Evolutionary conservation across 2,329 filamentous ascomycete species (phyloP).

Genomic region (Mollisia scopiformis): DNA sequence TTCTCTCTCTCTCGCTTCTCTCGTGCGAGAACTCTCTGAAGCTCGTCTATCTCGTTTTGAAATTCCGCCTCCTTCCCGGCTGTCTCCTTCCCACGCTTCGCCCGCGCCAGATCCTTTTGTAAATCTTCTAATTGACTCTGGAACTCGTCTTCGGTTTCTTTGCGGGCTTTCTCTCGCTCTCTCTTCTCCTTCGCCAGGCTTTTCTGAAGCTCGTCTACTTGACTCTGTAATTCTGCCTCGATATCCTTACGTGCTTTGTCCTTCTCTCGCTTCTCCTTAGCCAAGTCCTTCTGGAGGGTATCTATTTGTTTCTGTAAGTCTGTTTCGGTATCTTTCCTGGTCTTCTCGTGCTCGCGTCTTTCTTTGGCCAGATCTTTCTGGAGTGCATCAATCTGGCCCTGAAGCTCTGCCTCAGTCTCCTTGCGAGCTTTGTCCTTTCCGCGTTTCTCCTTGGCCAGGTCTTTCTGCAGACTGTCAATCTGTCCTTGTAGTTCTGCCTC

Average conservation of each 20-base stretch:
- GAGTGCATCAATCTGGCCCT: conserved; percentile 44
- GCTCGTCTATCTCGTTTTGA: conserved; percentile 44
- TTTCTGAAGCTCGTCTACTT: conserved; percentile 38
- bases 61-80: conserved; percentile 33
- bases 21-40: conserved; percentile 42
- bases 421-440: conserved; percentile 37
- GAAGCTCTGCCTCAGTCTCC: conserved; percentile 33
- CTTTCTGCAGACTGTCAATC: conserved; percentile 40
- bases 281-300: conserved; percentile 36
- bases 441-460: conserved; percentile 43
- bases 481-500: conserved; percentile 43
- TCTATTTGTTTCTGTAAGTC: conserved; percentile 38
- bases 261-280: conserved; percentile 47
- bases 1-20: conserved; percentile 39
- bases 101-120: conserved; percentile 39
- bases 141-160: conserved; percentile 33
- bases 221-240: conserved; percentile 44
- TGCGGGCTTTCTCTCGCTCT: conserved; percentile 39
- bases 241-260: conserved; percentile 38
- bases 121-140: conserved; percentile 44
- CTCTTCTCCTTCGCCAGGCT: conserved; percentile 42
- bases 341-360: conserved; percentile 37
- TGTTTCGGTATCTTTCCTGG: conserved; percentile 28
- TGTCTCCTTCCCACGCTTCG: conserved; percentile 35
- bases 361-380: conserved; percentile 42